phyloP scores from a whole-genome alignment of 2,329 filamentous ascomycete species.

The Colletotrichum euphorbiae region DNA sequence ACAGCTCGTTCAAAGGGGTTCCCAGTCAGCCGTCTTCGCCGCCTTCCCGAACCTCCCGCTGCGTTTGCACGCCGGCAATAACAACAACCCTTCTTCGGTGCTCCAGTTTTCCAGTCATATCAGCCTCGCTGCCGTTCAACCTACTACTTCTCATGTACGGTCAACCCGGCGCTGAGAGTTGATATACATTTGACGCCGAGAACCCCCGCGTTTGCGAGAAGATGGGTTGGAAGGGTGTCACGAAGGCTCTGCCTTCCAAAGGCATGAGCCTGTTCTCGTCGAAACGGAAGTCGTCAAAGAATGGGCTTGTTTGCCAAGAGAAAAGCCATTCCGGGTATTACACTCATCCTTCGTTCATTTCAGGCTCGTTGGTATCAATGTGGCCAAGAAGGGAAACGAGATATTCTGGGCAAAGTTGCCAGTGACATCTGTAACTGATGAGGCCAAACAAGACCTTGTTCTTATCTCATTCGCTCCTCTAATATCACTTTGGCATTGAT shows the following conservation, averaged over 20 bases:
- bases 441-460: neutral
- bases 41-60: neutral
- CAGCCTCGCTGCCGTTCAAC: neutral
- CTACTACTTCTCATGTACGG: neutral
- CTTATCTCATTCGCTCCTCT: neutral
- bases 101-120: neutral
- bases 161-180: neutral
- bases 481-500: neutral
- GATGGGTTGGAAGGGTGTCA: conserved; percentile 55
- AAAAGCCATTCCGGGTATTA: conserved; percentile 38
- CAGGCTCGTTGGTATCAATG: too few species aligned
- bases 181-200: conserved; percentile 6
- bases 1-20: conserved; percentile 18
- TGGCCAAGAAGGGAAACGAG: too few species aligned
- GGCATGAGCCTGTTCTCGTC: conserved; percentile 49
- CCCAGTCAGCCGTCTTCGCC: neutral
- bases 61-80: neutral
- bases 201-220: conserved; percentile 23
- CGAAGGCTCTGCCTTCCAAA: conserved; percentile 50
- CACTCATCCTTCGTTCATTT: conserved; percentile 1
- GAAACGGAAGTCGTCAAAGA: conserved; percentile 43
- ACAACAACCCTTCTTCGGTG: neutral
- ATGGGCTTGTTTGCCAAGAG: conserved; percentile 31
- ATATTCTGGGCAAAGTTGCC: conserved; percentile 37
- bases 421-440: neutral